These are phyloP conservation scores for Pythium biforme DNA, from an alignment of 352 stramenopile genomes.

Conservation along the genomic window DNA sequence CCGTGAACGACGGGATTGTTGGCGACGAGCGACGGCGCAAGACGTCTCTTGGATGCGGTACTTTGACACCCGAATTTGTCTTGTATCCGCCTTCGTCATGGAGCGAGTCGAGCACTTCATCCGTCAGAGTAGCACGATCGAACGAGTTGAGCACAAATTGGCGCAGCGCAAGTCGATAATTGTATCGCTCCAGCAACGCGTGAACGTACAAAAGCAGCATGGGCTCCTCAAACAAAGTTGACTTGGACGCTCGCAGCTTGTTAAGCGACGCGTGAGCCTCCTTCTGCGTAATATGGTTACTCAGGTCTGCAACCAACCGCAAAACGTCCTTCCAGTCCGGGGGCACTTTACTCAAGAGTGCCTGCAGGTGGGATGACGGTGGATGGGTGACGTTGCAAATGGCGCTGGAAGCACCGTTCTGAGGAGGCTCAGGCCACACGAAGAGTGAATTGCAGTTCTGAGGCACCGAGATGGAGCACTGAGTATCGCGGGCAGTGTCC, in stretches of 20 bases:
- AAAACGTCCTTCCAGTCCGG: constrained; percentile 79
- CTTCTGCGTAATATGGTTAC: constrained; percentile 90
- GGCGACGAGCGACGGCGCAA: constrained; percentile 73
- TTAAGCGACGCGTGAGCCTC: constrained; percentile 84
- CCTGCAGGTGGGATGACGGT: constrained; percentile 56
- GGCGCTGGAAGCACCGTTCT: constrained; percentile 18
- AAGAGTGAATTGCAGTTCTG: constrained; percentile 82
- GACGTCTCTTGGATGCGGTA: constrained; percentile 49
- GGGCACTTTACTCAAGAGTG: constrained; percentile 66
- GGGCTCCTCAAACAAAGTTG: constrained; percentile 79
- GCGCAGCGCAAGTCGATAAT: constrained; percentile 76
- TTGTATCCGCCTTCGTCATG: constrained; percentile 49
- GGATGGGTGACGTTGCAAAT: constrained; percentile 58
- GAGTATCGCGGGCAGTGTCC: constrained; percentile 66
- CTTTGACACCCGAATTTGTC: constrained; percentile 39
- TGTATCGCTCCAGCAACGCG: constrained; percentile 82
- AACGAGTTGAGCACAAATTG: constrained; percentile 89
- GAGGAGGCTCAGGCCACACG: constrained; percentile 55
- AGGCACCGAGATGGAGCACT: constrained; percentile 78
- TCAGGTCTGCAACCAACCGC: constrained; percentile 76
- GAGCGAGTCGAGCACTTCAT: constrained; percentile 76
- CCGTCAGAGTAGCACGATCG: constrained; percentile 63
- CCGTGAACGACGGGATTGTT: constrained; percentile 87
- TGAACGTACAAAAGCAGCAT: constrained; percentile 83
- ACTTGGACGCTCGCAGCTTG: constrained; percentile 71